phyloP scores from a whole-genome alignment of 306 rosid species.

The Potentilla sterilis region DNA sequence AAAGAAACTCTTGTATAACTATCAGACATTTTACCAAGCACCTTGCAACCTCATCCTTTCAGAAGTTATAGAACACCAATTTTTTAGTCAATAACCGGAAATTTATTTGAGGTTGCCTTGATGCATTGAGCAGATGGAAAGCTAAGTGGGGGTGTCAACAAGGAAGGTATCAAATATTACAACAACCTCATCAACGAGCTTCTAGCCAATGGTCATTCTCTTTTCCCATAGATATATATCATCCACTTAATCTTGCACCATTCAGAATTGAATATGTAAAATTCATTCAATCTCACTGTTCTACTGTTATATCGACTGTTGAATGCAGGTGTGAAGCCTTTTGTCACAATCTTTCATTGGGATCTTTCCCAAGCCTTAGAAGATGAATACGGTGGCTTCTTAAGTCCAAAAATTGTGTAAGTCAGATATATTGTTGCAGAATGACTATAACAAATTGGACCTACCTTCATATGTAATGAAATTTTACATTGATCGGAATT shows the following conservation, averaged over 20 bases:
- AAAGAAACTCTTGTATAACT: too few species aligned
- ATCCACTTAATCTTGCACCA: background rate
- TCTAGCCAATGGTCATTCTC: background rate
- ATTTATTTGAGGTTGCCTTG: background rate
- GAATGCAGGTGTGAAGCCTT: conserved; percentile 14
- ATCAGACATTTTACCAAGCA: background rate
- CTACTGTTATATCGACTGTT: background rate
- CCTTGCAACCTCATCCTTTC: background rate
- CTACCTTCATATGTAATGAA: background rate
- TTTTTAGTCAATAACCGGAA: background rate
- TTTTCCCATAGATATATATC: background rate
- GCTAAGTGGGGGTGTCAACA: conserved; percentile 8
- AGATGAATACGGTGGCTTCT: conserved; percentile 14
- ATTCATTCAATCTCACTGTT: too few species aligned
- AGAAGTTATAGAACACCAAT: background rate
- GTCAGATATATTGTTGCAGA: background rate
- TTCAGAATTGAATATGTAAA: background rate
- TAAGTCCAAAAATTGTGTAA: conserved; percentile 5
- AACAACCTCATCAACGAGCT: conserved; percentile 6
- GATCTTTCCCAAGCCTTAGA: conserved; percentile 18
- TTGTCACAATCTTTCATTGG: conserved; percentile 18
- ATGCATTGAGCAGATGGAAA: conserved; percentile 2
- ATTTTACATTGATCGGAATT: background rate
- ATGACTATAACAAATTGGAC: background rate
- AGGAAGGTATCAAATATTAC: conserved; percentile 9